These are phyloP conservation scores for Phaeodactylum tricornutum DNA, from an alignment of 108 stramenopile species.

Conservation along the genomic window DNA sequence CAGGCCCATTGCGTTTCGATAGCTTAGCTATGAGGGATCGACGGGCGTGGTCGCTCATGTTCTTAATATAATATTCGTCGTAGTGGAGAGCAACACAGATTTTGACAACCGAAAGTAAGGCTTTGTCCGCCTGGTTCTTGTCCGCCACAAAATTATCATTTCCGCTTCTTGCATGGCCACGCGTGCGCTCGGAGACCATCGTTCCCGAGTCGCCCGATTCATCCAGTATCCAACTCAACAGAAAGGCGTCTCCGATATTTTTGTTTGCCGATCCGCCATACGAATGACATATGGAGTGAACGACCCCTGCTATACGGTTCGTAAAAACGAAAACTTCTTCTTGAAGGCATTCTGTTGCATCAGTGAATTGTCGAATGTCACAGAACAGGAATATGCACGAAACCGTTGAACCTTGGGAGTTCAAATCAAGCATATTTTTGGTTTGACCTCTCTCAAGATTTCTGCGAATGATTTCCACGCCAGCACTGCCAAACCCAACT, in stretches of 20 bases:
- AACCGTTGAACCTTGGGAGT: slow-evolving; percentile 63
- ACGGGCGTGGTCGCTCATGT: slow-evolving; percentile 41
- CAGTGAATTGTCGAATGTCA: slow-evolving; percentile 91
- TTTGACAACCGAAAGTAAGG: slow-evolving; percentile 66
- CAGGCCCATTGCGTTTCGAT: slow-evolving; percentile 59
- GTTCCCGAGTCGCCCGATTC: slow-evolving; percentile 13
- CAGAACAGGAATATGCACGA: slow-evolving; percentile 89
- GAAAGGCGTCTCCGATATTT: slow-evolving; percentile 92
- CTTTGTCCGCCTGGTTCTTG: slow-evolving; percentile 70
- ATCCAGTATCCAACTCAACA: slow-evolving; percentile 77
- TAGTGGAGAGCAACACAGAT: slow-evolving; percentile 68
- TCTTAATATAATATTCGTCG: slow-evolving; percentile 56
- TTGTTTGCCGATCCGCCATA: slow-evolving; percentile 86
- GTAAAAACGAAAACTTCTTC: slow-evolving; percentile 95
- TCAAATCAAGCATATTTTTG: slow-evolving; percentile 56
- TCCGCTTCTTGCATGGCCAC: too few species aligned
- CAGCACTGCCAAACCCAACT: slow-evolving; percentile 92
- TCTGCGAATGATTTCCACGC: slow-evolving; percentile 83
- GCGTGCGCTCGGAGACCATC: neutral
- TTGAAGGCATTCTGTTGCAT: slow-evolving; percentile 87
- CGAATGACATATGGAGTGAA: slow-evolving; percentile 73
- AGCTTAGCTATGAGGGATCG: slow-evolving; percentile 44
- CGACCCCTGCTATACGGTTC: slow-evolving; percentile 82
- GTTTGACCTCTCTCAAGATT: slow-evolving; percentile 61
- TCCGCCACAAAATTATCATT: slow-evolving; percentile 33